Base-by-base conservation (phyloP, 257 asterid genomes). In the Ilex aquifolium region DNA sequence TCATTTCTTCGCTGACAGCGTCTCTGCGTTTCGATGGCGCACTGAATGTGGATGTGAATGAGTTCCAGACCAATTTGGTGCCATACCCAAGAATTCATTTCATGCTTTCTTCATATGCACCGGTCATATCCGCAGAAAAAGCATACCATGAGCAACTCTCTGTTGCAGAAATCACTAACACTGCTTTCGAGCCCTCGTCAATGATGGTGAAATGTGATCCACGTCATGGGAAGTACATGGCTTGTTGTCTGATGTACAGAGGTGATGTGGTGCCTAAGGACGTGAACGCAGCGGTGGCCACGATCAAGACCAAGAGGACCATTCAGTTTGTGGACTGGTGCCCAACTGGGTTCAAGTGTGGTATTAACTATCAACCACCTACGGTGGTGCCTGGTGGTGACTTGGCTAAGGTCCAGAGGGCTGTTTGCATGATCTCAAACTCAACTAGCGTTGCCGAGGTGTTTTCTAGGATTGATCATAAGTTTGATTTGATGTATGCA, bases 371-470 rank as follows among this genome's bases (percentile, higher is more conserved):
- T 69, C 86, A 80, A 75, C 86, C 86, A 17, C 86, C 86, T 0
- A 80, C 86, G 49, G 83, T 80, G 0, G 86, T 80, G 11, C 86
- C 86, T 5, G 86, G 86, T n/a, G 86, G 86, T 12, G 86, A 80
- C 39, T 64, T 80, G 71, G 86, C 86, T 8, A 80, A 77, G 73
- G 85, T 80, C 40, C 85, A 80, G 76, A 68, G 85, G 63, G 85
- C 80, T 8, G 85, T 80, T 2, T 80, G 85, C 59, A 80, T 80
- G 85, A 80, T 80, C 2, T 80, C 85, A 5, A 80, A 80, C 68
- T 80, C 85, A 1, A 80, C 85, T 3, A 76, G 85, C 29, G 85
- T 80, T 10, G 85, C 85, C 15, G 85, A 80, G 73, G 85, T 80
- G 44, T 80, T 80, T 67, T 80, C 83, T 0, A 80, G 86, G 77